Evolutionary conservation across 2,329 filamentous ascomycete genomes (phyloP).

Genomic region (Tricladium varicosporioides): DNA sequence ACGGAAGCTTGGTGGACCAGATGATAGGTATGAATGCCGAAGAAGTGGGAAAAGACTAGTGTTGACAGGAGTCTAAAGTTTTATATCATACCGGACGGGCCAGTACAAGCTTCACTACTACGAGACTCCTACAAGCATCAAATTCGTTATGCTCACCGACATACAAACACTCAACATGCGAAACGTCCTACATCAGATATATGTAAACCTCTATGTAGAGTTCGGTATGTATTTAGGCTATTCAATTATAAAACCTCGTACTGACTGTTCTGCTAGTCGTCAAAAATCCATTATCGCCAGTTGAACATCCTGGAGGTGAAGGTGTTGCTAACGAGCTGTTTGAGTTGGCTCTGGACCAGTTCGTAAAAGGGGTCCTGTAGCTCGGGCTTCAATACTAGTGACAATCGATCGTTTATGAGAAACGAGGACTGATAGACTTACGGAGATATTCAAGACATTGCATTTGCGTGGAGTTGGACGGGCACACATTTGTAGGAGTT

Average conservation of each 20-base stretch:
- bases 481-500: slow-evolving; percentile 23
- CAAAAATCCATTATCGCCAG: slow-evolving; percentile 67
- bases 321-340: slow-evolving; percentile 72
- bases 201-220: slow-evolving; percentile 96
- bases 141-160: slow-evolving; percentile 96
- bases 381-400: background rate
- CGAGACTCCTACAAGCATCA: slow-evolving; percentile 92
- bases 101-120: slow-evolving; percentile 99
- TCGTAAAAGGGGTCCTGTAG: slow-evolving; percentile 62
- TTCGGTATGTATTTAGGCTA: slow-evolving; percentile 59
- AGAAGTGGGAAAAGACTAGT: background rate
- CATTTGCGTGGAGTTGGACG: slow-evolving; percentile 20
- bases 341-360: slow-evolving; percentile 72
- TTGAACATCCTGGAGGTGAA: slow-evolving; percentile 66
- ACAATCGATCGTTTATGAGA: background rate
- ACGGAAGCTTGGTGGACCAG: slow-evolving; percentile 87
- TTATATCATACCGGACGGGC: slow-evolving; percentile 87
- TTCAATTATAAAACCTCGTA: background rate
- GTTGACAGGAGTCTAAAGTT: slow-evolving; percentile 48
- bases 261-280: slow-evolving; percentile 49
- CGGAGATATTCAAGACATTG: slow-evolving; percentile 1
- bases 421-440: no score
- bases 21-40: slow-evolving; percentile 59
- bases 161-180: slow-evolving; percentile 85
- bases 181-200: slow-evolving; percentile 95